Conservation (phyloP, 148 eudicot species). For the Cornus controversa region DNA sequence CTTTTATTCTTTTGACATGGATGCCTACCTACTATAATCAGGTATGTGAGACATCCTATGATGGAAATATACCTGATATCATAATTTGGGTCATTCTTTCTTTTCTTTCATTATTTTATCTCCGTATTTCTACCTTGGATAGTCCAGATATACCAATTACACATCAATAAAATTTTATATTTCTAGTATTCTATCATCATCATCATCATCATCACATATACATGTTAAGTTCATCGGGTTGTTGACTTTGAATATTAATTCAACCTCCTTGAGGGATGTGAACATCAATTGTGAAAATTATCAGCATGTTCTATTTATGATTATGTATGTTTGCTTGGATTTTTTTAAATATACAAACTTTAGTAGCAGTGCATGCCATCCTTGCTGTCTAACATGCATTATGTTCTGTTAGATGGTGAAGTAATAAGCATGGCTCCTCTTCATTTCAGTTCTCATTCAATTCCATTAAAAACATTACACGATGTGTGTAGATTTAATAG, state of each 20-base stretch:
- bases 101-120: background rate
- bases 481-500: too few relatives aligned
- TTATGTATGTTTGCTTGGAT: background rate
- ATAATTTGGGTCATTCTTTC: background rate
- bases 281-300: background rate
- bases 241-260: too few relatives aligned
- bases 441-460: too few relatives aligned
- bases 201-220: background rate
- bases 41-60: constrained; percentile 34
- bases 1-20: constrained; percentile 97
- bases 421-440: too few relatives aligned
- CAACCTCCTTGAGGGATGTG: too few relatives aligned
- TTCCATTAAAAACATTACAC: too few relatives aligned
- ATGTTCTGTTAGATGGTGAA: background rate
- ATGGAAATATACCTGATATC: background rate
- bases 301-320: background rate
- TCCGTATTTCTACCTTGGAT: background rate
- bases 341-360: background rate
- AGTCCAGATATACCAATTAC: background rate
- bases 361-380: background rate
- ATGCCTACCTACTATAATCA: constrained; percentile 98
- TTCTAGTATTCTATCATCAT: background rate
- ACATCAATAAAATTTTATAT: background rate
- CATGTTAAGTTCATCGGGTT: too few relatives aligned
- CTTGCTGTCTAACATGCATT: background rate